These are phyloP conservation scores for Aspergillus incahuasiensis DNA, from an alignment of 495 filamentous ascomycete genomes.

Conservation along the genomic window DNA sequence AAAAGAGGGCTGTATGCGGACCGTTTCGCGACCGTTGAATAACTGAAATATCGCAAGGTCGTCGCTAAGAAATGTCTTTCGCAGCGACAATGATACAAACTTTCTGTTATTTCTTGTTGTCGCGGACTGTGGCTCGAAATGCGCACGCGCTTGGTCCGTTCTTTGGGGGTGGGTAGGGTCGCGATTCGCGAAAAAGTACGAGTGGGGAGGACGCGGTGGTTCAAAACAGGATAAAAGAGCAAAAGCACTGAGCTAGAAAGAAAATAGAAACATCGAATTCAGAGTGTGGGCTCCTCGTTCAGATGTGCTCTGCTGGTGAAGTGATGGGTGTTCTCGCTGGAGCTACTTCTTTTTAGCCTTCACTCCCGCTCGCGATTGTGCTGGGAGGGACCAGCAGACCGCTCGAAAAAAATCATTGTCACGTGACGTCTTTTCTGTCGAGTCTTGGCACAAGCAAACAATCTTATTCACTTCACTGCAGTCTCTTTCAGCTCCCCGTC, in stretches of 20 bases:
- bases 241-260: constrained; percentile 10
- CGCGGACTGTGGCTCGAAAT: not conserved
- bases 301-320: constrained; percentile 16
- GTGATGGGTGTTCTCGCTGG: constrained; percentile 7
- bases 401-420: constrained; percentile 19
- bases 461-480: not conserved
- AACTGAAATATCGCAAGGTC: not conserved
- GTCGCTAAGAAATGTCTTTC: not conserved
- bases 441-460: constrained; percentile 16
- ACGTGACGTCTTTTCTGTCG: constrained; percentile 19
- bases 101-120: not conserved
- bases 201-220: not conserved
- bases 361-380: constrained; percentile 17
- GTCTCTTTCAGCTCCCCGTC: not conserved
- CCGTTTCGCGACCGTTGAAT: constrained; percentile 4
- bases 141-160: constrained; percentile 13
- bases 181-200: constrained; percentile 15
- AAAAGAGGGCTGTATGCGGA: constrained; percentile 3
- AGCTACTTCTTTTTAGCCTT: constrained; percentile 16
- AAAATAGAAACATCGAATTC: not conserved
- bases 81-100: not conserved
- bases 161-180: constrained; percentile 6
- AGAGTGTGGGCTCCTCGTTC: constrained; percentile 3
- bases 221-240: not conserved
- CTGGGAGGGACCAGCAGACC: constrained; percentile 7